phyloP scores from a whole-genome alignment of 805 yeast species.

The Myxozyma sirexii region DNA sequence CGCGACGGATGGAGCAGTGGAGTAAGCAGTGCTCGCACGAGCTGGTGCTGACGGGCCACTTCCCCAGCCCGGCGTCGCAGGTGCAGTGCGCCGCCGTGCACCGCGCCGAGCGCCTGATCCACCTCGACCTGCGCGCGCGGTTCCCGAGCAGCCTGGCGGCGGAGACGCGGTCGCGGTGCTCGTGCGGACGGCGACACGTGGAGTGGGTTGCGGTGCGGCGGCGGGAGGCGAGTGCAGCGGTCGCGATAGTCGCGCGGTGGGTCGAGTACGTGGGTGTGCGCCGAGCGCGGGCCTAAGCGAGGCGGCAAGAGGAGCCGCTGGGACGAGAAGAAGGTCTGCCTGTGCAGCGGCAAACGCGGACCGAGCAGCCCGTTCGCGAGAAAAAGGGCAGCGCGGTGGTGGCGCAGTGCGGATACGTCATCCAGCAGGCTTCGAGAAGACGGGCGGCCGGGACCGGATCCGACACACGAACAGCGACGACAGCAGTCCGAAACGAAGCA shows the following conservation, averaged over 20 bases:
- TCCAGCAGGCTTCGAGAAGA: too few relatives aligned
- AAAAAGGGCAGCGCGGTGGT: too few relatives aligned
- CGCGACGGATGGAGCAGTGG: slow-evolving; percentile 31
- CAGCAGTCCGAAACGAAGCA: too few relatives aligned
- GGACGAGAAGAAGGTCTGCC: too few relatives aligned
- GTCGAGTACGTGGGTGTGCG: slow-evolving; percentile 26
- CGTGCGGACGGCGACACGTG: slow-evolving; percentile 25
- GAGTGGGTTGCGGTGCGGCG: slow-evolving; percentile 34
- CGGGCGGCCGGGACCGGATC: too few relatives aligned
- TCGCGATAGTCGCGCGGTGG: slow-evolving; percentile 23
- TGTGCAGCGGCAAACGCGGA: too few relatives aligned
- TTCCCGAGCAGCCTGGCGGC: slow-evolving; percentile 16
- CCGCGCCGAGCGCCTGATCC: slow-evolving; percentile 34
- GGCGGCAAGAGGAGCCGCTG: neutral
- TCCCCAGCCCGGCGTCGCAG: slow-evolving; percentile 11
- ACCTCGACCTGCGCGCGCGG: slow-evolving; percentile 27
- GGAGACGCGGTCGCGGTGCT: neutral
- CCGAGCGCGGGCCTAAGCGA: too few relatives aligned
- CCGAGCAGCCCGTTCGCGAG: too few relatives aligned
- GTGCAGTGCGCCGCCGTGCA: slow-evolving; percentile 22
- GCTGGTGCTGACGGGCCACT: slow-evolving; percentile 21
- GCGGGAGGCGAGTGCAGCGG: slow-evolving; percentile 12
- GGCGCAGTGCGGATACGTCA: too few relatives aligned
- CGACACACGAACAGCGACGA: too few relatives aligned
- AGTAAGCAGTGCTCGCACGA: slow-evolving; percentile 29